phyloP scores from a whole-genome alignment of 1,284 basidiomycete species.

The Athelia sp. region DNA sequence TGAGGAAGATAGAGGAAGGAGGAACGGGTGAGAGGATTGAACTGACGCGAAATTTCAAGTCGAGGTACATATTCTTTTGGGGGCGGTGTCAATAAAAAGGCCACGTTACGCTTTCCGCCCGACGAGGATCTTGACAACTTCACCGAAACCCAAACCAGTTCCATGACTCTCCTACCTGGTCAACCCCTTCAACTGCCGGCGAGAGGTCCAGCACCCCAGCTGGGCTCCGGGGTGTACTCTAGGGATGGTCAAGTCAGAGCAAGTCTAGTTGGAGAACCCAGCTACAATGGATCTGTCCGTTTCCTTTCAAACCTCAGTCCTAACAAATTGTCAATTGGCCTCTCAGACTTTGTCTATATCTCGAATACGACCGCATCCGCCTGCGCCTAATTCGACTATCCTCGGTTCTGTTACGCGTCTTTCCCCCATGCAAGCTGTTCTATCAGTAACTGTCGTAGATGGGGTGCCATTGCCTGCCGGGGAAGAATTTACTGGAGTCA shows the following conservation, averaged over 20 bases:
- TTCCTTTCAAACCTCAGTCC: conserved; percentile 15
- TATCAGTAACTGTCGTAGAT: conserved; percentile 89
- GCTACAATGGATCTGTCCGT: conserved; percentile 66
- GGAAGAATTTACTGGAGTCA: conserved; percentile 94
- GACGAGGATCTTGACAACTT: no score
- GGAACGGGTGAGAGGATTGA: conserved; percentile 7
- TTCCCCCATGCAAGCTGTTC: conserved; percentile 81
- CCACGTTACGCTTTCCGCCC: no score
- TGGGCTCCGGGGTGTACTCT: conserved; percentile 69
- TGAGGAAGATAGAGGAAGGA: conserved; percentile 13
- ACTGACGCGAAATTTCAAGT: conserved; percentile 1
- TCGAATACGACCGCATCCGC: conserved; percentile 61
- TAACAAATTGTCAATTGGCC: conserved; percentile 12
- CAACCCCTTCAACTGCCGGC: conserved; percentile 65
- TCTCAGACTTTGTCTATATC: conserved; percentile 54
- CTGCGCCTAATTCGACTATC: conserved; percentile 65
- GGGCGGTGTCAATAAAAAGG: background rate
- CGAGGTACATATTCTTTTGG: background rate
- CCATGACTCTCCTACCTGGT: conserved; percentile 69
- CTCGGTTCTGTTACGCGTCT: conserved; percentile 83
- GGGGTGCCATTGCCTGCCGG: conserved; percentile 82
- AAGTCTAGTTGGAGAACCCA: conserved; percentile 66
- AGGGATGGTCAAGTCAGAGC: conserved; percentile 65
- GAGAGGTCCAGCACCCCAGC: conserved; percentile 50
- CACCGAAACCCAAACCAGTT: no score